phyloP scores from a whole-genome alignment of 306 rosid species.

The Trifolium fragiferum region DNA sequence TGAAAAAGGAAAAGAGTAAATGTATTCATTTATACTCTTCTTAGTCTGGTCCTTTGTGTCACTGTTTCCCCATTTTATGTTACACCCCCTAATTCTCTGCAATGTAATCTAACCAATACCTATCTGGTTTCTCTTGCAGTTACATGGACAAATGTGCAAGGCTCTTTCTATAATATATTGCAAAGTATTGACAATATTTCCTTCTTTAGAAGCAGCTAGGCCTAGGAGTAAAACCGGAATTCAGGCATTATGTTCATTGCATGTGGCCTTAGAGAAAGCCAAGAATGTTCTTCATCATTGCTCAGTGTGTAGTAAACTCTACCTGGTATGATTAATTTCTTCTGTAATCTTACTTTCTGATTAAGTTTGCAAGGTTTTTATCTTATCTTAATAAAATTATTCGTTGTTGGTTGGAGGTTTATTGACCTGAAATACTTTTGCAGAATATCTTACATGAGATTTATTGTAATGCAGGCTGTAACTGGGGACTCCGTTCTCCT shows the following conservation, averaged over 20 bases:
- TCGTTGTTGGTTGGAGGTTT: slow-evolving; percentile 23
- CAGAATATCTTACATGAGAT: slow-evolving; percentile 35
- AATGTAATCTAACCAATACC: slow-evolving; percentile 6
- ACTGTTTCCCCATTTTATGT: background rate
- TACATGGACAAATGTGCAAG: slow-evolving; percentile 98
- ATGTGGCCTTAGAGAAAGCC: slow-evolving; percentile 88
- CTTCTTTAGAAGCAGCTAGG: slow-evolving; percentile 94
- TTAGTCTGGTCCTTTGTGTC: slow-evolving; percentile 17
- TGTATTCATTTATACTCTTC: slow-evolving; percentile 5
- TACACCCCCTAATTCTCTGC: slow-evolving; percentile 14
- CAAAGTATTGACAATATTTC: slow-evolving; percentile 80
- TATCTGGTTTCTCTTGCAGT: slow-evolving; percentile 56
- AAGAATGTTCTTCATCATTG: slow-evolving; percentile 93
- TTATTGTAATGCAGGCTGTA: slow-evolving; percentile 71
- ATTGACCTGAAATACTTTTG: slow-evolving; percentile 17
- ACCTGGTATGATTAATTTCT: slow-evolving; percentile 68
- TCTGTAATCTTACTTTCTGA: slow-evolving; percentile 29
- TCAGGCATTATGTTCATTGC: slow-evolving; percentile 93
- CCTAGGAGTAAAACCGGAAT: slow-evolving; percentile 97
- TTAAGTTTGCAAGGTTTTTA: slow-evolving; percentile 17
- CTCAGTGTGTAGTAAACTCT: slow-evolving; percentile 91
- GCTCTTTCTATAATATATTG: slow-evolving; percentile 73
- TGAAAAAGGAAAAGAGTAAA: background rate
- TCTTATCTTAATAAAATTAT: slow-evolving; percentile 9
- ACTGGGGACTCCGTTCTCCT: slow-evolving; percentile 92